A percentile compares a stretch with the other conserved stretches of the same genome.
Conservation (phyloP, 2,329 filamentous ascomycete genomes). For the Alternaria ethzedia region DNA sequence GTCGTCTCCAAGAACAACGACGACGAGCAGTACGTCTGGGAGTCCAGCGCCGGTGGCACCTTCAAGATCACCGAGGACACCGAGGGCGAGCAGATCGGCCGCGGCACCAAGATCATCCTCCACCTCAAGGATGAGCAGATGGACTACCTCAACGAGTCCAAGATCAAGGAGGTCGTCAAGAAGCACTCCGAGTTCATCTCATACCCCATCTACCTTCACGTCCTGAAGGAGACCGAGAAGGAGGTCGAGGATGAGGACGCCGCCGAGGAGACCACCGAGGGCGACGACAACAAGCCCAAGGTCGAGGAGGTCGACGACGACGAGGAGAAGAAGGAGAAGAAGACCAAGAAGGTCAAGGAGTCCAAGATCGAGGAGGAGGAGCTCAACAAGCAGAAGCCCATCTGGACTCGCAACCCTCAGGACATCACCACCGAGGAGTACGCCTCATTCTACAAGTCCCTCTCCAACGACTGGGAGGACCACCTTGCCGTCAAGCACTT, state of each 20-base stretch:
- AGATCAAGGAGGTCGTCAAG: slow-evolving; percentile 99
- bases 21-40: slow-evolving; percentile 99
- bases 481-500: slow-evolving; percentile 99
- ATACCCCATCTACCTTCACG: slow-evolving; percentile 99
- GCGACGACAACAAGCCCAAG: slow-evolving; percentile 93
- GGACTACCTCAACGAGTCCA: slow-evolving; percentile 97
- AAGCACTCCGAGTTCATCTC: slow-evolving; percentile 99
- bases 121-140: slow-evolving; percentile 99
- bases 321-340: slow-evolving; percentile 84
- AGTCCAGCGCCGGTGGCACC: slow-evolving; percentile 95
- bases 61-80: slow-evolving; percentile 93
- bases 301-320: slow-evolving; percentile 92
- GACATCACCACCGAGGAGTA: slow-evolving; percentile 98
- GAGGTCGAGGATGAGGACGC: slow-evolving; percentile 96
- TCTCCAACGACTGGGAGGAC: slow-evolving; percentile 99
- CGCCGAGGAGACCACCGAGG: slow-evolving; percentile 69
- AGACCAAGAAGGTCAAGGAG: slow-evolving; percentile 99
- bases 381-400: slow-evolving; percentile 99
- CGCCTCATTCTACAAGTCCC: slow-evolving; percentile 99
- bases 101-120: slow-evolving; percentile 97
- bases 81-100: slow-evolving; percentile 87
- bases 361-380: slow-evolving; percentile 98
- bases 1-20: slow-evolving; percentile 99
- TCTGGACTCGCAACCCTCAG: slow-evolving; percentile 97
- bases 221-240: slow-evolving; percentile 98